Evolutionary conservation across 2,329 filamentous ascomycete species (phyloP), one percentile per base, ranked within the genome.

Genomic region (Metarhizium rileyi): DNA sequence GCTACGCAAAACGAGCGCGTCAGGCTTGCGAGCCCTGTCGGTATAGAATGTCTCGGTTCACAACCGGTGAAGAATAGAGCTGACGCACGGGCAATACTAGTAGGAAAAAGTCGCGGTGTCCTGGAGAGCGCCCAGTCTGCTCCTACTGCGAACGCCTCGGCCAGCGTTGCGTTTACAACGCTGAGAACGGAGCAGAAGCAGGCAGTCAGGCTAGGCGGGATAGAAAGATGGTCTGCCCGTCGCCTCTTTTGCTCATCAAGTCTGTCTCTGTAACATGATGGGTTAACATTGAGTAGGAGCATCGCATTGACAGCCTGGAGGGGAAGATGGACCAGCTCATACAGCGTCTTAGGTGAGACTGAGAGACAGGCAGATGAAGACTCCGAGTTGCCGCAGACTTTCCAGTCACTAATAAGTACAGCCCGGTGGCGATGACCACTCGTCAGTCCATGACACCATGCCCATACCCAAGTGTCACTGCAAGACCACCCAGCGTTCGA

Each of bases 101-200:
- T 50, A 67, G 73, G 40, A 77, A 76, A 58, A 77, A 77, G 57
- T 69, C 71, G 27, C 69, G 69, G 60, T 77, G 74, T 52, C 71
- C 72, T 1, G 74, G 74, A 8, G 73, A 76, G 55, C 67, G 71
- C 50, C 74, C 74, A 0, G 55, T 64, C 0, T 77, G 74, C 56
- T 75, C 73, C 2, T 66, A 72, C 47, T 77, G 74, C 59, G 63
- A 67, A 28, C 67, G 74, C n/a, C 61, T 76, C 27, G 65, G 67
- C 5, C 73, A 76, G 56, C 58, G 57, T 52, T 77, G 74, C 52
- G 59, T 65, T 14, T 76, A 76, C 57, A 66, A 66, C 7, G 63
- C 65, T n/a, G 44, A 7, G 30, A 14, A 20, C 3, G 36, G 36
- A 7, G n/a, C n/a, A n/a, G 46, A 47, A 18, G 38, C 40, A 3